Conservation (phyloP, 306 rosid species). For the Ormosia emarginata region DNA sequence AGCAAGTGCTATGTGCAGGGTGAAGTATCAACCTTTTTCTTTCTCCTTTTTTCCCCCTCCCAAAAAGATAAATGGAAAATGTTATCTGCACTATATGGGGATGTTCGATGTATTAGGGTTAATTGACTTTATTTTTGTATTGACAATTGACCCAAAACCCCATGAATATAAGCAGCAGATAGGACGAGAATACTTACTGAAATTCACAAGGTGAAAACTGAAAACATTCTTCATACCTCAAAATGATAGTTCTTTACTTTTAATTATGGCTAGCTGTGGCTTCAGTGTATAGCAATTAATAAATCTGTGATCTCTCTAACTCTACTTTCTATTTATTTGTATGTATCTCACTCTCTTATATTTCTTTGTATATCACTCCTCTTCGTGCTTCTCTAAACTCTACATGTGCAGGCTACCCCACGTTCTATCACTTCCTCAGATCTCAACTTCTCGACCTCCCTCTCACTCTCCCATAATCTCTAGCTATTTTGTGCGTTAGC, state of each 20-base stretch:
- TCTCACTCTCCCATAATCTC: background rate
- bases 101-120: background rate
- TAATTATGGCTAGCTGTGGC: background rate
- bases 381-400: background rate
- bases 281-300: background rate
- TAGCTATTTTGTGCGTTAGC: background rate
- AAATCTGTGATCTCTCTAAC: background rate
- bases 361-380: background rate
- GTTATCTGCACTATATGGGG: background rate
- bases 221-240: background rate
- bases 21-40: background rate
- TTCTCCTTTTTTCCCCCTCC: background rate
- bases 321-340: background rate
- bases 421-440: background rate
- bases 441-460: background rate
- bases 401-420: background rate
- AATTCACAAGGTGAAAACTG: conserved; percentile 8
- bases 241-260: background rate
- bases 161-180: background rate
- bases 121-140: background rate
- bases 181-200: background rate
- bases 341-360: background rate
- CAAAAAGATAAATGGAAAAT: background rate
- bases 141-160: background rate
- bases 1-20: background rate